A percentile compares a stretch with the other conserved stretches of the same genome.
Conservation (phyloP, 2,329 filamentous ascomycete genomes). For the Pseudogymnoascus sp. region DNA sequence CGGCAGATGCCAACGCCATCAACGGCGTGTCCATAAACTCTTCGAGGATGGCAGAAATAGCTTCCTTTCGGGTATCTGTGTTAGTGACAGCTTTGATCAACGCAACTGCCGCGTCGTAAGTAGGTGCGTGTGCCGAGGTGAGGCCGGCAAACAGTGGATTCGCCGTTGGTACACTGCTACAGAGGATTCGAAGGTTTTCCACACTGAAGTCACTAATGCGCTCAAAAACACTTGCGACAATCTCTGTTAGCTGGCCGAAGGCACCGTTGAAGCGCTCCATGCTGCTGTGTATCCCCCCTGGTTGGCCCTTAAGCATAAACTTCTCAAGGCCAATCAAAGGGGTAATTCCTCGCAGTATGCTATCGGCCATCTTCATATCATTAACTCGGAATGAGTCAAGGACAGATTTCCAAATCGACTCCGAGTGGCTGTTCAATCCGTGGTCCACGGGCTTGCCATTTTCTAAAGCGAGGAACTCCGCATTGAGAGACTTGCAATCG, state of each 20-base stretch:
- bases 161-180: slow-evolving; percentile 38
- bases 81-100: slow-evolving; percentile 75
- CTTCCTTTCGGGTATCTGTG: slow-evolving; percentile 46
- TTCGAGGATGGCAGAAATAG: slow-evolving; percentile 39
- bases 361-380: slow-evolving; percentile 63
- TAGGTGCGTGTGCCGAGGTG: slow-evolving; percentile 69
- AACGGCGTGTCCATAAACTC: slow-evolving; percentile 38
- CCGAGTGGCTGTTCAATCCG: slow-evolving; percentile 60
- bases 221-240: slow-evolving; percentile 67
- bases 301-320: slow-evolving; percentile 37
- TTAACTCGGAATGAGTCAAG: slow-evolving; percentile 58
- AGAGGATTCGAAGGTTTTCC: slow-evolving; percentile 56
- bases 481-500: slow-evolving; percentile 61
- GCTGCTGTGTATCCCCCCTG: slow-evolving; percentile 29
- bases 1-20: slow-evolving; percentile 36
- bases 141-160: slow-evolving; percentile 70
- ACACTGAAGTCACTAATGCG: slow-evolving; percentile 68
- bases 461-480: slow-evolving; percentile 60
- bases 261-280: slow-evolving; percentile 71
- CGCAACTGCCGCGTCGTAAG: slow-evolving; percentile 72
- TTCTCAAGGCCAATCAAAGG: slow-evolving; percentile 68
- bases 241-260: slow-evolving; percentile 51
- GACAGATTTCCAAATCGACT: slow-evolving; percentile 70
- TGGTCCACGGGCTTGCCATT: slow-evolving; percentile 53
- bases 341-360: slow-evolving; percentile 51